Evolutionary conservation across 176 grass and related monocot species (phyloP).

Genomic region (Oryza brachyantha): DNA sequence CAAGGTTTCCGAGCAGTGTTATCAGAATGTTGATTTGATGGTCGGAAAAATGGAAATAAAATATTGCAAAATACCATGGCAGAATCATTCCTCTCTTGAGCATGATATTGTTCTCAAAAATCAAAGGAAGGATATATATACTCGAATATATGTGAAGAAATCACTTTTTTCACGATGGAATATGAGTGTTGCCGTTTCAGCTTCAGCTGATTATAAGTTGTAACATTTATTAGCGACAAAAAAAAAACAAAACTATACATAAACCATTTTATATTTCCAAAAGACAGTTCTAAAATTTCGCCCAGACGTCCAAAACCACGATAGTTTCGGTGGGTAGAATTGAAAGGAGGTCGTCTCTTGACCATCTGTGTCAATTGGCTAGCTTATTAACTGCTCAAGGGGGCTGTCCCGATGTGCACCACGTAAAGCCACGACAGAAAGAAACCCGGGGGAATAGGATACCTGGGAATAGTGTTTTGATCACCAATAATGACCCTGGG

Average conservation of each 20-base stretch:
- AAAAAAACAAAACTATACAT: no score
- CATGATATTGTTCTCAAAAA: constrained; percentile 34
- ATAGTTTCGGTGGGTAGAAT: not conserved
- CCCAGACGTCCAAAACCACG: not conserved
- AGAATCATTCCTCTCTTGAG: constrained; percentile 11
- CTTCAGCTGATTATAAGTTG: no score
- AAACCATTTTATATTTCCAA: no score
- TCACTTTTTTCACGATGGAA: constrained; percentile 19
- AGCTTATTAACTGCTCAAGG: no score
- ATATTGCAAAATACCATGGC: not conserved
- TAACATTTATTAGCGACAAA: no score
- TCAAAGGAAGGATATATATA: constrained; percentile 30
- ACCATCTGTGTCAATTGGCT: not conserved
- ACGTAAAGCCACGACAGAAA: not conserved
- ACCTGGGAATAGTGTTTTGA: not conserved
- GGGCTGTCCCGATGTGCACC: not conserved
- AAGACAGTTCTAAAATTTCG: no score
- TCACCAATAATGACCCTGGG: not conserved
- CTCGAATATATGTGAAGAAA: not conserved
- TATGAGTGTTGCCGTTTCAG: no score
- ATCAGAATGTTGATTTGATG: not conserved
- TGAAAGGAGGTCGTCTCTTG: not conserved
- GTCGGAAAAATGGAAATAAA: constrained; percentile 20
- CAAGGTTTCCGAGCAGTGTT: no score
- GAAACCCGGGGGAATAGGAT: not conserved